Conservation (phyloP, 805 yeast genomes). For the Metschnikowia sp. region DNA sequence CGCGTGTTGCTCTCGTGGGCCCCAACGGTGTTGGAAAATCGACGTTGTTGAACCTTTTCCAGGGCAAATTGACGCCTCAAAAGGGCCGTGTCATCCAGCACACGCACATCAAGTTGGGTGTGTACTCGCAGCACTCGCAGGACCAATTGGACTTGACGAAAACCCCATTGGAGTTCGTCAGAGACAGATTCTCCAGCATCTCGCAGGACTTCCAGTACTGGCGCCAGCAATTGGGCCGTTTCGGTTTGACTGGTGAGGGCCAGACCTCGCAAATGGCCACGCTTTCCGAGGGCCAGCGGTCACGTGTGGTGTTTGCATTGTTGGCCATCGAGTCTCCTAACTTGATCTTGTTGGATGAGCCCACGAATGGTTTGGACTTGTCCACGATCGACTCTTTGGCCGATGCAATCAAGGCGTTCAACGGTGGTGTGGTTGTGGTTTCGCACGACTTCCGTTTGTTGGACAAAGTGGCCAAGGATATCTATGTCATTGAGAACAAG, state of each 20-base stretch:
- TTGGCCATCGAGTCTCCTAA: conserved; percentile 95
- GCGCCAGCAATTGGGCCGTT: conserved; percentile 97
- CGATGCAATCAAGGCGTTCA: conserved; percentile 88
- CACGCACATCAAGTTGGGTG: conserved; percentile 96
- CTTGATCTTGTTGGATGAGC: conserved; percentile 94
- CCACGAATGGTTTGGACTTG: conserved; percentile 98
- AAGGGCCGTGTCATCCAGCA: conserved; percentile 95
- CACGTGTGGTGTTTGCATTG: conserved; percentile 96
- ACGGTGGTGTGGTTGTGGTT: conserved; percentile 98
- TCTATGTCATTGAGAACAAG: conserved; percentile 92
- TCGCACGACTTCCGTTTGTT: conserved; percentile 98
- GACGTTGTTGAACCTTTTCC: conserved; percentile 92
- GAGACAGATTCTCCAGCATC: conserved; percentile 83
- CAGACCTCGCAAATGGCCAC: conserved; percentile 99
- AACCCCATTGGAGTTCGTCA: conserved; percentile 93
- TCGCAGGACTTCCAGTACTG: conserved; percentile 98
- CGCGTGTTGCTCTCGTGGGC: conserved; percentile 95
- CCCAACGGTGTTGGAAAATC: conserved; percentile 99
- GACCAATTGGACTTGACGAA: conserved; percentile 96
- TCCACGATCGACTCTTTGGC: conserved; percentile 98
- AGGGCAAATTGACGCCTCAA: conserved; percentile 88
- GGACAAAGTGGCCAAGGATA: conserved; percentile 96
- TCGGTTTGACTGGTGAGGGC: conserved; percentile 97
- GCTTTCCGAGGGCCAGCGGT: conserved; percentile 97
- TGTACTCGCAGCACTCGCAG: conserved; percentile 97